A percentile compares a stretch with the other conserved stretches of the same genome.
These are phyloP conservation scores for Mycena sanguinolenta DNA, from an alignment of 768 basidiomycete species.

Conservation along the genomic window DNA sequence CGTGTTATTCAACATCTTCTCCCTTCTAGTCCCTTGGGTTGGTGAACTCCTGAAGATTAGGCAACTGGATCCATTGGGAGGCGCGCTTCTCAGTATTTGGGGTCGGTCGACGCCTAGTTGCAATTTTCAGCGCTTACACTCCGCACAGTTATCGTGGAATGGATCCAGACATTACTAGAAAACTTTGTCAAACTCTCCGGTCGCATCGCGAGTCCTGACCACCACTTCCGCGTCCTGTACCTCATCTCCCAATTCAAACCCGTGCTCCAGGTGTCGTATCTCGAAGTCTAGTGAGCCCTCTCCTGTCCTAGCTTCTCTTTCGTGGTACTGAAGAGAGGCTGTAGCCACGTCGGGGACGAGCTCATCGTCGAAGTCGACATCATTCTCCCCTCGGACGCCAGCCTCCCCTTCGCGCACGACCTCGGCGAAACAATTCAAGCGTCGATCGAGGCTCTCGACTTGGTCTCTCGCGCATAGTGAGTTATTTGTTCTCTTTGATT, in stretches of 20 bases:
- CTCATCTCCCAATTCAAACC: conserved; percentile 34
- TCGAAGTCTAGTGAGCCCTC: conserved; percentile 35
- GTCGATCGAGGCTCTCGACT: conserved; percentile 34
- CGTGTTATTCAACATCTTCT: conserved; percentile 39
- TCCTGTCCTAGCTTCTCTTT: not conserved
- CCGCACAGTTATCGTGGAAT: conserved; percentile 31
- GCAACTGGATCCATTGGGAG: conserved; percentile 39
- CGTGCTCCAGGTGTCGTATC: conserved; percentile 33
- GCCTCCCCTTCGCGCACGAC: conserved; percentile 32
- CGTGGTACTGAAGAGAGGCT: not conserved
- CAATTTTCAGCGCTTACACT: not conserved
- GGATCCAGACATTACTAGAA: conserved; percentile 34
- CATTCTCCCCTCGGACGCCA: conserved; percentile 29
- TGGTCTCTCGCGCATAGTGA: conserved; percentile 38
- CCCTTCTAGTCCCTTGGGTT: conserved; percentile 34
- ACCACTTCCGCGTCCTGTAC: conserved; percentile 35
- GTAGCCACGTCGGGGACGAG: conserved; percentile 37
- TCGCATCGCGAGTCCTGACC: conserved; percentile 34
- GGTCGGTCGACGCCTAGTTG: conserved; percentile 3
- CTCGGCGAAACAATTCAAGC: conserved; percentile 35
- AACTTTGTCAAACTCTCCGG: conserved; percentile 37
- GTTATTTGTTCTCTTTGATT: not conserved
- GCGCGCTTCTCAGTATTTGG: conserved; percentile 35
- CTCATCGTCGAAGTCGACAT: conserved; percentile 36
- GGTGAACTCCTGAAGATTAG: conserved; percentile 33